Base-by-base conservation (phyloP, 2,329 filamentous ascomycete species). In the Aspergillus ochraceus region DNA sequence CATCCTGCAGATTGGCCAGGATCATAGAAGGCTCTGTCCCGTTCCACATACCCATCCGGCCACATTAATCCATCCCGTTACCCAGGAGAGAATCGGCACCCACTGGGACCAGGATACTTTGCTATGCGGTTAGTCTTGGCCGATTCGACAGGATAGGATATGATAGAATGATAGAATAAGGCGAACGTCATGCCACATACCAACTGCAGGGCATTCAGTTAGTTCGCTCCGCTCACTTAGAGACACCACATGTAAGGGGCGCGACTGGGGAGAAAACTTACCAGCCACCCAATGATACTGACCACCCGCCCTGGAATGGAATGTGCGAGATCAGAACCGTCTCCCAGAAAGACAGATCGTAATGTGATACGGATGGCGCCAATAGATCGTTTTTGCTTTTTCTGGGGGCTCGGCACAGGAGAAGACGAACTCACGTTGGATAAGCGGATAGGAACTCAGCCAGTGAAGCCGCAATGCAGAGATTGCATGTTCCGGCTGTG, bases 221-320 rank as follows among this genome's bases (percentile, higher is more conserved):
- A 63, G 65, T 39, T 22, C 29, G 24, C n/a, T 47, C 14, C 8
- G 26, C 26, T 29, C 26, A 29, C 24, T 9, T 12, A 17, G 24
- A 19, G 14, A 22, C 36, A 22, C 5, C 32, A 2, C 20, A 39
- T 47, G 52, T 24, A 47, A 26, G 54, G 20, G 19, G 36, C 14
- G 14, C 1, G n/a, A 17, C 19, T 17, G 47, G 36, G 12, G 36
- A 17, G 14, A 14, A n/a, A 42, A 70, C 69, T 63, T 69, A 71
- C 76, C 79, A 54, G 88, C 87, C 2, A 88, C 88, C 88, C 88
- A 91, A 71, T 91, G 87, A 68, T 91, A 90, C 69, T 88, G 83
- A 6, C 84, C 86, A 60, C 83, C 84, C 1, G 83, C 83, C 1
- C 71, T 73, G 22, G 4, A 51, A 22, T 10, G 26, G 26, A 10